These are phyloP conservation scores for Jacaranda copaia DNA, from an alignment of 257 asterid genomes.

Conservation along the genomic window DNA sequence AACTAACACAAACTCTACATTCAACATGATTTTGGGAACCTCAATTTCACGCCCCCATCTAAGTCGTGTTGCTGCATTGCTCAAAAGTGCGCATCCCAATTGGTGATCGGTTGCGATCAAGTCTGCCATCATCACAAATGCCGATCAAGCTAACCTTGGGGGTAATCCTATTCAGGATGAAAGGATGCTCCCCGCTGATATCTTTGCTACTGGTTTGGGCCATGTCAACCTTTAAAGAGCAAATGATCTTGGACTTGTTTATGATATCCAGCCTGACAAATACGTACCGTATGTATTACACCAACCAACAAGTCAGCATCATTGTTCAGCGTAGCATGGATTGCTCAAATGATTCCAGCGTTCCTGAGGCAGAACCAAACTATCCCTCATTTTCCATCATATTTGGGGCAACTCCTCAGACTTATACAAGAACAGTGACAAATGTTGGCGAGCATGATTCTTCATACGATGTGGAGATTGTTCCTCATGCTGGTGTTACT, in stretches of 20 bases:
- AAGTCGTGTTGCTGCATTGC: too few species aligned
- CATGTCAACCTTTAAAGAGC: neutral
- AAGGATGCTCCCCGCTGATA: neutral
- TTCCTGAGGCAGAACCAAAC: neutral
- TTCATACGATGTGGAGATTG: conserved; percentile 8
- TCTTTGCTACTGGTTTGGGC: neutral
- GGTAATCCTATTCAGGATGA: neutral
- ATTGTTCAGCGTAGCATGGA: neutral
- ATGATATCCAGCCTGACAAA: conserved; percentile 2
- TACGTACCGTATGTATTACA: conserved; percentile 11
- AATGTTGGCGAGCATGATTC: conserved; percentile 40
- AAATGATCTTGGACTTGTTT: neutral
- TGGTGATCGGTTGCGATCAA: too few species aligned
- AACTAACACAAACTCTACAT: neutral
- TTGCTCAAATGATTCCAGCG: neutral
- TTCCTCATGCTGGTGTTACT: neutral
- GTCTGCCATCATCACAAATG: neutral
- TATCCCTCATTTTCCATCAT: neutral
- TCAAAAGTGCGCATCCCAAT: too few species aligned
- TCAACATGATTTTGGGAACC: too few species aligned
- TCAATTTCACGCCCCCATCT: too few species aligned
- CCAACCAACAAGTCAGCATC: neutral
- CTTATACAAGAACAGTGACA: conserved; percentile 32
- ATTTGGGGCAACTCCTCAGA: neutral
- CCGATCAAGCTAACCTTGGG: neutral